phyloP scores from a whole-genome alignment of 179 eudicot species.

The Pouteria campechiana region DNA sequence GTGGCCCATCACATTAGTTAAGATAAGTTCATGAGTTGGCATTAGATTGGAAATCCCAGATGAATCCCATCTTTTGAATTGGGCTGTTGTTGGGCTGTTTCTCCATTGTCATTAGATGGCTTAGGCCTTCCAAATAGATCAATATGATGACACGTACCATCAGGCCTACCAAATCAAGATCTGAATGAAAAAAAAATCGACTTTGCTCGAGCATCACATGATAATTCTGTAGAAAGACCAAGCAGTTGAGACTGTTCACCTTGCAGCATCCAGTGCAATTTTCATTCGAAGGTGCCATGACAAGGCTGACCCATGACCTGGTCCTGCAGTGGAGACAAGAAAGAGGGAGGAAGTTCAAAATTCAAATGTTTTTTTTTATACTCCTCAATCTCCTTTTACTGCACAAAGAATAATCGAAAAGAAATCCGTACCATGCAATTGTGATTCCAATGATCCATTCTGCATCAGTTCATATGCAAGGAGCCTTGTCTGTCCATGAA shows the following conservation, averaged over 20 bases:
- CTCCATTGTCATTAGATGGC: no score
- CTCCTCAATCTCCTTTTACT: no score
- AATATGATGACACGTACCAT: no score
- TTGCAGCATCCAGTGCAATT: conserved; percentile 79
- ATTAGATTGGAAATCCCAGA: no score
- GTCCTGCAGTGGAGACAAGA: conserved; percentile 32
- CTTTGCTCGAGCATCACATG: no score
- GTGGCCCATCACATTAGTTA: no score
- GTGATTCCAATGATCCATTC: conserved; percentile 72
- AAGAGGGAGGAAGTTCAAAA: background rate
- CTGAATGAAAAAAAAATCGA: no score
- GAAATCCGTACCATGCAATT: conserved; percentile 58
- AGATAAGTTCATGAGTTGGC: no score
- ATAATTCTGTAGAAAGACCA: background rate
- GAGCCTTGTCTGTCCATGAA: conserved; percentile 43
- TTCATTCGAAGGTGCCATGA: conserved; percentile 79
- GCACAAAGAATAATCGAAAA: background rate
- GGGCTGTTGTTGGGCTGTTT: no score
- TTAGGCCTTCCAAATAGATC: no score
- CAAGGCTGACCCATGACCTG: conserved; percentile 58
- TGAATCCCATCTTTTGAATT: no score
- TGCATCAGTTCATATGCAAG: conserved; percentile 77
- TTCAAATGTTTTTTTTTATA: background rate
- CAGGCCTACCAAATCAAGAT: no score
- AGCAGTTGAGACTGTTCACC: conserved; percentile 22